Evolutionary conservation across 2,329 filamentous ascomycete genomes (phyloP).

Genomic region (Cyphellophora attinorum): DNA sequence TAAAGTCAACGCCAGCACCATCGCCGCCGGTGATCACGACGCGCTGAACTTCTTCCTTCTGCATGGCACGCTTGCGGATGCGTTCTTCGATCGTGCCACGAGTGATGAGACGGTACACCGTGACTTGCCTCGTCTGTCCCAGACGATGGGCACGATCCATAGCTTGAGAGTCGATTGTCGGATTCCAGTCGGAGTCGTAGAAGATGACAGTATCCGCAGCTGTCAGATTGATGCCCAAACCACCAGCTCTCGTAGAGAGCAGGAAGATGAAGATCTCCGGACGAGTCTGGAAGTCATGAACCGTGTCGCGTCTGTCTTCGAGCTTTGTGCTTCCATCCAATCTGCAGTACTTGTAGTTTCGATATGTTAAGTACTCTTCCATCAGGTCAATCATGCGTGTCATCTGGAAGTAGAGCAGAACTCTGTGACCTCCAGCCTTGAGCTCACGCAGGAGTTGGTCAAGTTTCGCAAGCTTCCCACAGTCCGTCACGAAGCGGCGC

Average conservation of each 20-base stretch:
- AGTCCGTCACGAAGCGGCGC: conserved; percentile 95
- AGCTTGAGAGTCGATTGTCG: conserved; percentile 94
- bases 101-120: conserved; percentile 94
- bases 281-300: conserved; percentile 89
- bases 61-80: conserved; percentile 89
- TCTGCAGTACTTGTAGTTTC: conserved; percentile 97
- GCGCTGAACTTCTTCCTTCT: conserved; percentile 97
- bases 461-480: conserved; percentile 86
- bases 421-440: conserved; percentile 86
- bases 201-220: conserved; percentile 98
- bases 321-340: conserved; percentile 95
- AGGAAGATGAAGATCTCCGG: conserved; percentile 97
- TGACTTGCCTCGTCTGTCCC: conserved; percentile 90
- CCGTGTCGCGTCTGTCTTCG: conserved; percentile 91
- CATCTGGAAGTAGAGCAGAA: conserved; percentile 99
- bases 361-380: conserved; percentile 97
- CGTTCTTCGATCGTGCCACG: conserved; percentile 95
- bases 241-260: conserved; percentile 89
- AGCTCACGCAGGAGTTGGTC: conserved; percentile 80
- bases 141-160: conserved; percentile 99
- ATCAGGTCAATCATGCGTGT: conserved; percentile 99
- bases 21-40: conserved; percentile 88
- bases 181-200: conserved; percentile 99
- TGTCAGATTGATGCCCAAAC: conserved; percentile 94
- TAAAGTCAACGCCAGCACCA: conserved; percentile 85